Evolutionary conservation across 2,329 filamentous ascomycete genomes (phyloP).

Genomic region (Aspergillus aculeatinus): DNA sequence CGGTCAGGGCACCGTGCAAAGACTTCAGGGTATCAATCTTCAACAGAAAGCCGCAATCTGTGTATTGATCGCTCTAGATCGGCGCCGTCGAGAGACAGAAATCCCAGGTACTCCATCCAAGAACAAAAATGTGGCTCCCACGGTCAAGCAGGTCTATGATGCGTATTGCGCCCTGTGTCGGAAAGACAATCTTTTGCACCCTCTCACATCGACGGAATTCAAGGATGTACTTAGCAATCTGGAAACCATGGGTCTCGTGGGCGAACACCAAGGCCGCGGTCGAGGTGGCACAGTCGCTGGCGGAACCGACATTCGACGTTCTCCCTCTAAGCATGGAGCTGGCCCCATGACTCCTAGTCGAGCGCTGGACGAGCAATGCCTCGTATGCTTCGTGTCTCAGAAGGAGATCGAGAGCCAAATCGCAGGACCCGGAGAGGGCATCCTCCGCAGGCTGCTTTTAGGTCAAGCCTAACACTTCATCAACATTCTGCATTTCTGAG

Average conservation of each 20-base stretch:
- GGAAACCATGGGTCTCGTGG: slow-evolving; percentile 80
- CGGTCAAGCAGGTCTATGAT: slow-evolving; percentile 78
- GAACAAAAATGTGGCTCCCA: slow-evolving; percentile 62
- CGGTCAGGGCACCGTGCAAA: slow-evolving; percentile 80
- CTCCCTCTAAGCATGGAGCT: slow-evolving; percentile 66
- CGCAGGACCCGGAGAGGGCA: slow-evolving; percentile 52
- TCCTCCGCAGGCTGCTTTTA: slow-evolving; percentile 43
- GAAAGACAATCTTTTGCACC: slow-evolving; percentile 82
- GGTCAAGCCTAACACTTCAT: slow-evolving; percentile 33
- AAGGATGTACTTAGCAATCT: slow-evolving; percentile 86
- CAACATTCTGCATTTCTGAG: neutral
- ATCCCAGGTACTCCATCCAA: slow-evolving; percentile 60
- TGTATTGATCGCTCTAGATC: slow-evolving; percentile 82
- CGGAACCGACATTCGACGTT: slow-evolving; percentile 55
- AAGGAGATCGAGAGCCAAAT: slow-evolving; percentile 73
- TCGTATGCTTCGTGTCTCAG: slow-evolving; percentile 77
- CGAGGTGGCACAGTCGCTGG: slow-evolving; percentile 59
- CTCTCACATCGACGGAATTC: slow-evolving; percentile 88
- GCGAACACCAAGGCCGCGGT: slow-evolving; percentile 68
- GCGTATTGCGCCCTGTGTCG: slow-evolving; percentile 82
- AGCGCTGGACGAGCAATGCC: slow-evolving; percentile 70
- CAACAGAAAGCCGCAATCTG: slow-evolving; percentile 96
- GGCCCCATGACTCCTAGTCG: slow-evolving; percentile 51
- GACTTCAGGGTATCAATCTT: slow-evolving; percentile 83
- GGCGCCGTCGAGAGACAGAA: slow-evolving; percentile 55